These are phyloP conservation scores for Dactylorhiza incarnata DNA, from an alignment of 106 monocot species.

Conservation along the genomic window DNA sequence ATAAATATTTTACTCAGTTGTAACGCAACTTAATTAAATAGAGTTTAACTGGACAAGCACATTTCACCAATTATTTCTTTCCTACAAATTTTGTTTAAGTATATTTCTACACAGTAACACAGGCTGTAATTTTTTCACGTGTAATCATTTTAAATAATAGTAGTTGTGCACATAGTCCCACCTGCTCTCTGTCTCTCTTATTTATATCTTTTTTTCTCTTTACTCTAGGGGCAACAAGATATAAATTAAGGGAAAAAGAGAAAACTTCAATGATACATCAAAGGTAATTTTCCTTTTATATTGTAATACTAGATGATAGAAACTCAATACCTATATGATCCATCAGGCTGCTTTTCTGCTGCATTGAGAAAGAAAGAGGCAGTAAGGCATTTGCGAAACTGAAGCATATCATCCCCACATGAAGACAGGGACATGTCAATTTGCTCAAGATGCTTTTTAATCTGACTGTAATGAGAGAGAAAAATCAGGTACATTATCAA, in stretches of 20 bases:
- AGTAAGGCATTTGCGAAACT: conserved; percentile 76
- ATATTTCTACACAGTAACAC: background rate
- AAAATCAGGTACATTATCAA: background rate
- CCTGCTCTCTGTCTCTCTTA: too few species aligned
- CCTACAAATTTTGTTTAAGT: background rate
- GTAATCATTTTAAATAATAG: background rate
- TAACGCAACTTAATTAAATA: too few species aligned
- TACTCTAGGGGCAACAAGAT: too few species aligned
- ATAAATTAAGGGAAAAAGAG: too few species aligned
- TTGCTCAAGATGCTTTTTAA: conserved; percentile 58
- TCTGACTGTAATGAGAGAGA: conserved; percentile 50
- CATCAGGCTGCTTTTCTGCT: conserved; percentile 79
- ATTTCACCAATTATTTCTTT: background rate
- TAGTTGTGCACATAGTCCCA: too few species aligned
- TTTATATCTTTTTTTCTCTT: too few species aligned
- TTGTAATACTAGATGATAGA: background rate
- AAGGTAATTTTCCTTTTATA: too few species aligned
- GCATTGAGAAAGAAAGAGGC: conserved; percentile 93
- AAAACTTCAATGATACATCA: too few species aligned
- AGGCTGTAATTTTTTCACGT: background rate
- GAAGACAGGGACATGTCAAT: conserved; percentile 65
- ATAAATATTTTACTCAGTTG: too few species aligned
- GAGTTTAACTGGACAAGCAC: background rate
- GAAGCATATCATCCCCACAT: conserved; percentile 81
- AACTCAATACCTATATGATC: conserved; percentile 66